phyloP scores from a whole-genome alignment of 495 filamentous ascomycete species.

The Lichenothelia convexa region DNA sequence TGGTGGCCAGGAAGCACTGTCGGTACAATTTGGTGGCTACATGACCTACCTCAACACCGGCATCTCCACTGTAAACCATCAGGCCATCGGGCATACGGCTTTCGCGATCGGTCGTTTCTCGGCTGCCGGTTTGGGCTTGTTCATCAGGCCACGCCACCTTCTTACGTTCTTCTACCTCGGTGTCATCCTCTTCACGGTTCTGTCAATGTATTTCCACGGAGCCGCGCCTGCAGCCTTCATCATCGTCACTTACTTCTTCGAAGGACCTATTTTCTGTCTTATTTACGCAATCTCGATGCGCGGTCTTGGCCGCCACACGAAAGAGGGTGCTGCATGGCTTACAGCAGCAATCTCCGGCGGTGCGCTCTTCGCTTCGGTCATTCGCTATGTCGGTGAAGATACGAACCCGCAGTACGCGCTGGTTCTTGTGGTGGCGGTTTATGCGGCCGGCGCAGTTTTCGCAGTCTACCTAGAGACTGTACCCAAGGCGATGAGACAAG shows the following conservation, averaged over 20 bases:
- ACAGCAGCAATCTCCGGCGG: slow-evolving; percentile 40
- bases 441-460: slow-evolving; percentile 36
- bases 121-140: slow-evolving; percentile 33
- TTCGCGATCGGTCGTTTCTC: slow-evolving; percentile 48
- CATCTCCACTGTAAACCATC: slow-evolving; percentile 21
- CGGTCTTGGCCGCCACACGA: slow-evolving; percentile 41
- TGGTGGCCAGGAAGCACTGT: slow-evolving; percentile 43
- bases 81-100: slow-evolving; percentile 37
- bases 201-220: slow-evolving; percentile 36
- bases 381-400: slow-evolving; percentile 22
- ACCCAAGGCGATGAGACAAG: slow-evolving; percentile 38
- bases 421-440: slow-evolving; percentile 39
- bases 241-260: slow-evolving; percentile 40
- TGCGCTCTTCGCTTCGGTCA: slow-evolving; percentile 35
- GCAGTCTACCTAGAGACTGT: slow-evolving; percentile 40
- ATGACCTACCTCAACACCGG: slow-evolving; percentile 20
- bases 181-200: slow-evolving; percentile 33
- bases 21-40: slow-evolving; percentile 27
- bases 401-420: slow-evolving; percentile 30
- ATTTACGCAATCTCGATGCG: slow-evolving; percentile 43
- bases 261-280: slow-evolving; percentile 39
- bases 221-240: slow-evolving; percentile 29
- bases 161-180: slow-evolving; percentile 37
- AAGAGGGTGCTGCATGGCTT: slow-evolving; percentile 34
- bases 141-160: slow-evolving; percentile 45